phyloP scores from a whole-genome alignment of 2,329 filamentous ascomycete species.

The Botrytis hyacinthi region DNA sequence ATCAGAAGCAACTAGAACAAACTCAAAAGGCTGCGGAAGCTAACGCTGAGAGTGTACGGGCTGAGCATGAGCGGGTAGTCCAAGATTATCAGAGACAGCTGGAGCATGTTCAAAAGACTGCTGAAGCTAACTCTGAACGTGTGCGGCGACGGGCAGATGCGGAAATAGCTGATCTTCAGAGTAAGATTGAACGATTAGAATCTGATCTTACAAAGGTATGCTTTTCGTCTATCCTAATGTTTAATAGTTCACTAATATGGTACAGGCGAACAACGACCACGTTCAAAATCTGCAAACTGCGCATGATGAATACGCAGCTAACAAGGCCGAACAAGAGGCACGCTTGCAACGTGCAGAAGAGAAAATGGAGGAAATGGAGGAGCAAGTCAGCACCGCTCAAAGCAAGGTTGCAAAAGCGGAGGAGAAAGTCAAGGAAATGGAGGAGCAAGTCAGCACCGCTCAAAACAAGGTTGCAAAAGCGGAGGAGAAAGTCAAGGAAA shows the following conservation, averaged over 20 bases:
- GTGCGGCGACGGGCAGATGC: slow-evolving; percentile 52
- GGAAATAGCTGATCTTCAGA: slow-evolving; percentile 61
- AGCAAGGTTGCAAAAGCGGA: slow-evolving; percentile 40
- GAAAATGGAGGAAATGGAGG: slow-evolving; percentile 45
- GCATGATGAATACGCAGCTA: slow-evolving; percentile 49
- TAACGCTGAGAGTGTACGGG: slow-evolving; percentile 48
- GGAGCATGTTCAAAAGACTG: slow-evolving; percentile 48
- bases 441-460: slow-evolving; percentile 34
- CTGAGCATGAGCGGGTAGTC: slow-evolving; percentile 38
- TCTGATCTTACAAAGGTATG: slow-evolving; percentile 59
- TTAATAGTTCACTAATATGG: slow-evolving; percentile 27
- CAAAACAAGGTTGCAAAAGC: slow-evolving; percentile 39
- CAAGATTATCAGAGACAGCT: slow-evolving; percentile 45
- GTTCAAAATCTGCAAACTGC: slow-evolving; percentile 57
- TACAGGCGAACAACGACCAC: slow-evolving; percentile 58
- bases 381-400: slow-evolving; percentile 36
- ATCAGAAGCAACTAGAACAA: slow-evolving; percentile 47
- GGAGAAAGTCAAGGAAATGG: slow-evolving; percentile 47
- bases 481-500: slow-evolving; percentile 48
- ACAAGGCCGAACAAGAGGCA: slow-evolving; percentile 37
- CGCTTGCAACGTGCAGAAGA: slow-evolving; percentile 40
- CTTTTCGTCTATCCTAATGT: neutral
- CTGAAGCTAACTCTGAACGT: slow-evolving; percentile 51
- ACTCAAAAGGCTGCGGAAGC: slow-evolving; percentile 48
- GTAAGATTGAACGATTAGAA: slow-evolving; percentile 59